Percentiles rank a stretch among this genome's conserved stretches.
Evolutionary conservation across 2,329 filamentous ascomycete species (phyloP).

Genomic region (Fusarium sulawesiense): DNA sequence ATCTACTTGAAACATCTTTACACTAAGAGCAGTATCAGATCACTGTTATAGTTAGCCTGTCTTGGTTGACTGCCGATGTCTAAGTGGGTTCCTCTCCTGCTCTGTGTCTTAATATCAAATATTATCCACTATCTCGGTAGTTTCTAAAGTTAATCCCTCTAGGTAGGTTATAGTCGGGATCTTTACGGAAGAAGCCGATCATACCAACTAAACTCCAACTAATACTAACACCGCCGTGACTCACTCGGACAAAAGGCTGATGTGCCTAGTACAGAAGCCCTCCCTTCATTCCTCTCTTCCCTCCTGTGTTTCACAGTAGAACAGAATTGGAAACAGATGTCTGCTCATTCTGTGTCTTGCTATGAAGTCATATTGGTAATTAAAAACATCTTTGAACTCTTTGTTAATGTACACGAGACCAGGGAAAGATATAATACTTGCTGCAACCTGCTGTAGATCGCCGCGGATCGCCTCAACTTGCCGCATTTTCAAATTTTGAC

Average conservation of each 20-base stretch:
- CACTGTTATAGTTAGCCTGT: not conserved
- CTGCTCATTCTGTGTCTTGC: too few relatives aligned
- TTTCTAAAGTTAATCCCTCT: not conserved
- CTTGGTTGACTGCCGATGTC: not conserved
- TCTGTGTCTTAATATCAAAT: not conserved
- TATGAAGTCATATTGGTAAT: rapidly evolving
- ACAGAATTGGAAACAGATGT: too few relatives aligned
- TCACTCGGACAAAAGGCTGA: not conserved
- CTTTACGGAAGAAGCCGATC: too few relatives aligned
- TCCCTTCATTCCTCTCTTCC: rapidly evolving
- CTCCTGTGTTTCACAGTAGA: too few relatives aligned
- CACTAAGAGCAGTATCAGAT: not conserved
- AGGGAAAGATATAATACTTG: too few relatives aligned
- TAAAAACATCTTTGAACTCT: not conserved
- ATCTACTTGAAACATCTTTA: not conserved
- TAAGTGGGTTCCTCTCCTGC: too few relatives aligned
- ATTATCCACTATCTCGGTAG: rapidly evolving
- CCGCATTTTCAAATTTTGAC: not conserved
- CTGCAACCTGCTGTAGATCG: too few relatives aligned
- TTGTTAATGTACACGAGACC: too few relatives aligned
- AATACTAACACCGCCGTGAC: not conserved
- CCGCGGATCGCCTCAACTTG: too few relatives aligned
- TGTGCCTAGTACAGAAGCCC: not conserved
- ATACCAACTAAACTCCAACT: not conserved
- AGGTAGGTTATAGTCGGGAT: too few relatives aligned